Evolutionary conservation across 2,329 filamentous ascomycete genomes (phyloP), one percentile per base, ranked within the genome.

Genomic region (Alternaria sp.): DNA sequence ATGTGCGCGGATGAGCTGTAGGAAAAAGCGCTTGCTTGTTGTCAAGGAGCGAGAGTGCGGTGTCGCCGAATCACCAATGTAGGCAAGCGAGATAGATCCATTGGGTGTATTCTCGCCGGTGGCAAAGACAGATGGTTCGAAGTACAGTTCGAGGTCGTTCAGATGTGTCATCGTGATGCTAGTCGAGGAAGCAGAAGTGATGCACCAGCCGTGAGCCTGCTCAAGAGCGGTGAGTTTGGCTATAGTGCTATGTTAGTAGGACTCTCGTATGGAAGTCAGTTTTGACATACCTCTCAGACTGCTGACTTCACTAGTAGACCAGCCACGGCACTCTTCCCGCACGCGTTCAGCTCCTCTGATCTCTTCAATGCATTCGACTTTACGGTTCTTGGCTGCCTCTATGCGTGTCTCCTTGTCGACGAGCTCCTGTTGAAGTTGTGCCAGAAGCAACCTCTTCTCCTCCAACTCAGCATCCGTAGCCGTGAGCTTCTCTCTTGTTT

Each of bases 321-420:
- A 97, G 39, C 94, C 94, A 54, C 94, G 88, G 75, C 91, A 96
- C 71, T 96, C 91, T 75, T 97, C 93, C 63, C 91, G 87, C 26
- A 96, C 84, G 65, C 88, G 89, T 76, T 97, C 93, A 0, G 94
- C 92, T 70, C 93, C 89, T 59, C 88, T 86, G 59, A 96, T 97
- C 48, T 95, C 91, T 28, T 87, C 85, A 30, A 90, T 72, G 66
- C 86, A 93, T 68, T 88, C 85, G 54, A 88, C 80, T 75, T 94
- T 97, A 70, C 88, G 85, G 59, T 88, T 84, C 7, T 85, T 82
- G 46, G 90, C 84, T 2, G 86, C 82, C 60, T 88, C 85, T 18
- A 94, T 87, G 8, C 84, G 83, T 2, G 83, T 78, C 62, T 91
- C 89, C 34, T 91, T 91, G 44, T 89, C 87, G 53, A 88, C 82